Base-by-base conservation (phyloP, 2,329 filamentous ascomycete species). In the Arthroderma sp. region DNA sequence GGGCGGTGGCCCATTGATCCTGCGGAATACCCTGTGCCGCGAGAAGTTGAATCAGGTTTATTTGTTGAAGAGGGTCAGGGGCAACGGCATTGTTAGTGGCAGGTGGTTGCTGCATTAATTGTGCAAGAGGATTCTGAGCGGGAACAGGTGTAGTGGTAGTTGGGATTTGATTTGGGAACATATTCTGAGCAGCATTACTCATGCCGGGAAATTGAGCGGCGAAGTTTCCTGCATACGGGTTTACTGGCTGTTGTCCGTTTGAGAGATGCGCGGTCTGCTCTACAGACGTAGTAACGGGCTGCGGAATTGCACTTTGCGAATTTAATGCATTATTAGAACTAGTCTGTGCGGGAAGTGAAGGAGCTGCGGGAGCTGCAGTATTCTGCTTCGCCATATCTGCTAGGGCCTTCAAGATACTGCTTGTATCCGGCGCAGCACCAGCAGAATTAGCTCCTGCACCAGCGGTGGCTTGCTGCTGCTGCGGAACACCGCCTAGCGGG, bases 321-420 rank as follows among this genome's bases (percentile, higher is more conserved):
- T 63, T 69, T 65, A 74, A 64, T 56, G 72, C 64, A 66, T 65
- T 71, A 58, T 66, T 64, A 52, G 66, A 59, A 56, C 66, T 70
- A 58, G 60, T 52, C 47, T 60, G 61, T 15, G 65, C 59, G 40
- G 60, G 51, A 40, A 59, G 53, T 29, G 53, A 50, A 44, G 66
- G 55, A 27, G 63, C 56, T 48, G 63, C 53, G 43, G 73, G 66
- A 39, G 70, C 65, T 33, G 72, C 64, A 49, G 75, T 75, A 60
- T 80, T 86, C 62, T 86, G 82, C 52, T 83, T 82, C 34, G 83
- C 83, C 66, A 91, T 83, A 58, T 84, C 85, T 51, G 84, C 83
- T 51, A 91, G 73, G 38, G 82, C 82, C 60, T 84, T 83, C 64
- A 88, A 72, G 54, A 91, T 87, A 52, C 78, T 73, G 36, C 73